Conservation (phyloP, 768 basidiomycete species). For the Hygrophorus pudorinus region DNA sequence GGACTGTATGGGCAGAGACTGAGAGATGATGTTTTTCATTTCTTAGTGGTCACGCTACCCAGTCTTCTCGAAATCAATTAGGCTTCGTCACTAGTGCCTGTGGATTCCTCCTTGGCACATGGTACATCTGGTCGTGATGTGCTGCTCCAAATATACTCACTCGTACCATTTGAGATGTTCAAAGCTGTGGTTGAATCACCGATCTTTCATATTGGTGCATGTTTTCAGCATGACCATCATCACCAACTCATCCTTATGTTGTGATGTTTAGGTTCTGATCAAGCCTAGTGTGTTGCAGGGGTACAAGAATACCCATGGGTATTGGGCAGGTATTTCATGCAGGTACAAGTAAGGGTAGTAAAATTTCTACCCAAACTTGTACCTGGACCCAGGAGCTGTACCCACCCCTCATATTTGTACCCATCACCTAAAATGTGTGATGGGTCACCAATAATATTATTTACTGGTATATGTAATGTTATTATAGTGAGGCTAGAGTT, state of each 20-base stretch:
- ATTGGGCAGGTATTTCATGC: too few species aligned
- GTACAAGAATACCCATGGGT: too few species aligned
- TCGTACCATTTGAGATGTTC: conserved; percentile 82
- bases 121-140: conserved; percentile 52
- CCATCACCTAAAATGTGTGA: too few species aligned
- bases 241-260: conserved; percentile 12
- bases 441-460: too few species aligned
- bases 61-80: conserved; percentile 46
- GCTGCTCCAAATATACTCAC: conserved; percentile 64
- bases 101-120: conserved; percentile 28
- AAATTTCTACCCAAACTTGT: too few species aligned
- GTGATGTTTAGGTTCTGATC: conserved; percentile 51
- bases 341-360: too few species aligned
- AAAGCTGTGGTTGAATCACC: conserved; percentile 75
- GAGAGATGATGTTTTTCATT: conserved; percentile 69
- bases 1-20: conserved; percentile 69
- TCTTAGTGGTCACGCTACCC: conserved; percentile 67
- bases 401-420: too few species aligned
- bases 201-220: conserved; percentile 66
- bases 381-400: too few species aligned
- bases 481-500: too few species aligned
- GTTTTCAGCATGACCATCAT: neutral
- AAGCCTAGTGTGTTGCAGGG: too few species aligned
- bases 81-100: conserved; percentile 17
- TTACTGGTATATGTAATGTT: too few species aligned